Base-by-base conservation (phyloP, 2,329 filamentous ascomycete genomes). In the Stachybotrys chartarum region DNA sequence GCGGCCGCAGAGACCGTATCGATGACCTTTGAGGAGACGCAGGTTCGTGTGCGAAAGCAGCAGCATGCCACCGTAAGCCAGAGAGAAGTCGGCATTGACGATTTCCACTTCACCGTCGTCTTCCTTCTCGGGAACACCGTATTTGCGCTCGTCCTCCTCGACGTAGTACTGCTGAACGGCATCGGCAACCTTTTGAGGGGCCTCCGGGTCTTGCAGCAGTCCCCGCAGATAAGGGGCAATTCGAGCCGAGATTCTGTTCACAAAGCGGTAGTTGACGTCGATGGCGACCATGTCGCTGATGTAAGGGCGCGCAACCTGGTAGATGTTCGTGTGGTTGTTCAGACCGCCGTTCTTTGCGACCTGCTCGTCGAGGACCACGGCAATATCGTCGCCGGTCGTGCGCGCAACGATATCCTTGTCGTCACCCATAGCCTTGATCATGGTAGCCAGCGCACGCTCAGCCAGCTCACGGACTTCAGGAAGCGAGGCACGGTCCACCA, bases 51-150 rank as follows among this genome's bases (percentile, higher is more conserved):
- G 94, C 6, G 91, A 97, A 24, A 99, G 82, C 58, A 99, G 78
- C 62, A 99, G 84, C 92, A 97, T 97, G 66, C 94, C 94, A 70
- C 94, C 94, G 67, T 99, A 99, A 51, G 92, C 94, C 30, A 99
- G 83, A 18, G 94, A 99, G 78, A 99, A 99, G 69, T 94, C 88
- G 50, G 94, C 93, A 66, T 99, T 97, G 69, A 99, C 94, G 68
- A 99, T 96, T 73, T 97, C 94, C 24, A 87, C 80, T 75, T 99
- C 94, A 57, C 91, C 92, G 58, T 95, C 90, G 58, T 97, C 91
- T 59, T 94, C 90, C 71, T 92, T 89, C 61, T 90, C 80, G 2
- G 91, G 90, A 54, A 87, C 84, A 60, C 92, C 93, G 64, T 85
- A 95, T 68, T 90, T 94, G 71, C 91, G 89, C 66, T 90, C 79